Evolutionary conservation across 495 filamentous ascomycete genomes (phyloP).

Genomic region (Trichoderma erinaceum): DNA sequence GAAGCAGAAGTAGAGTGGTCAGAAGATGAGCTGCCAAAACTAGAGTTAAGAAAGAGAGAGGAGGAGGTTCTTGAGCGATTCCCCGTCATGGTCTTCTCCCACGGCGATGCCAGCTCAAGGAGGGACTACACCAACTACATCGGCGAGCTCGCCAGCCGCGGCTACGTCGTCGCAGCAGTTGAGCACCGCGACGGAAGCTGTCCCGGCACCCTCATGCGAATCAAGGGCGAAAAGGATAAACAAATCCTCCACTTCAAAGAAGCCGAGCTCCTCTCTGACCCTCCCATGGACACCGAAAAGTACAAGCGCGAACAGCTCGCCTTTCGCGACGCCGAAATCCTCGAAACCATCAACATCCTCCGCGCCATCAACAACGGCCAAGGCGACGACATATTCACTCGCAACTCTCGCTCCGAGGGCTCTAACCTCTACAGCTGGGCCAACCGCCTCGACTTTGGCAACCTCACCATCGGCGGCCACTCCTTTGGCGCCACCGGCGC

Average conservation of each 20-base stretch:
- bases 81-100: slow-evolving; percentile 48
- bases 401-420: slow-evolving; percentile 32
- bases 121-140: slow-evolving; percentile 49
- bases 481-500: slow-evolving; percentile 50
- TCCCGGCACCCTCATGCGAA: slow-evolving; percentile 39
- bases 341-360: slow-evolving; percentile 41
- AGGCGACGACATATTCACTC: slow-evolving; percentile 29
- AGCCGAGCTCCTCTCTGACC: slow-evolving; percentile 21
- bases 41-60: slow-evolving; percentile 7
- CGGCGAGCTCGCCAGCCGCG: slow-evolving; percentile 47
- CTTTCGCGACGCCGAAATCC: slow-evolving; percentile 49
- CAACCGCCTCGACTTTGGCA: slow-evolving; percentile 32
- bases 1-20: slow-evolving; percentile 14
- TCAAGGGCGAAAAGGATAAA: slow-evolving; percentile 23
- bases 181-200: slow-evolving; percentile 51
- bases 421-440: slow-evolving; percentile 27
- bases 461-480: slow-evolving; percentile 45
- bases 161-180: slow-evolving; percentile 45
- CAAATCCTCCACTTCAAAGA: slow-evolving; percentile 27
- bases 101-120: slow-evolving; percentile 45
- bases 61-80: slow-evolving; percentile 22
- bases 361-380: slow-evolving; percentile 36
- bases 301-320: slow-evolving; percentile 43
- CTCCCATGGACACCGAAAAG: slow-evolving; percentile 21
- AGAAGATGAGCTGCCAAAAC: no score